Evolutionary conservation across 768 basidiomycete genomes (phyloP), one percentile per base, ranked within the genome.

Genomic region (Mycena belliarum): DNA sequence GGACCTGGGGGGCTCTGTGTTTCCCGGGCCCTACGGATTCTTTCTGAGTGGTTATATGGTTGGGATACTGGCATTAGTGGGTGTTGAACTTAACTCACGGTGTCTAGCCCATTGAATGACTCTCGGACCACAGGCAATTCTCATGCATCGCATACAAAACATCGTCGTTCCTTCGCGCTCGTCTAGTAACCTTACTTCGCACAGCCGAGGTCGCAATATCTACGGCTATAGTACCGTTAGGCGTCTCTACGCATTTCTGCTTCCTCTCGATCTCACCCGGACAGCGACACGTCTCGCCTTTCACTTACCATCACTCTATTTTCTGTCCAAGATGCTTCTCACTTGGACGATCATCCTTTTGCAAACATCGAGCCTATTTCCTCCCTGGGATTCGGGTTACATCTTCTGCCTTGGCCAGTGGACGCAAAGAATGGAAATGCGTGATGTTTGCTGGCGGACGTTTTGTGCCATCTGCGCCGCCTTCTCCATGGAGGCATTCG

Each of bases 101-200:
- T 38, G 29, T 50, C 15, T 25, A 44, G 12, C 29, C 26, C 49
- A 23, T 49, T n/a, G 12, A 32, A 32, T 41, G 23, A 41, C 28
- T 20, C 28, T 20, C 26, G 28, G 24, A 23, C 46, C 15, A 16
- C 63, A 90, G 88, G 86, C 83, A 14, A 71, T 92, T 46, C 66
- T 91, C 26, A 71, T 91, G 56, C 87, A 91, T 63, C 81, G 90
- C 26, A 87, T 92, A 56, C 90, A 91, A 64, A 85, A 91, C 68
- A 82, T 89, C 41, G 84, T 91, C 43, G 83, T 89, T 0, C 90
- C 90, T 14, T 81, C 86, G 33, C 81, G 82, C 3, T 70, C 71
- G 15, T 65, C 71, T 20, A 41, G 59, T 42, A 47, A 57, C 23
- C 53, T 52, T 16, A 41, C 60, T 25, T 66, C 65, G 15, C 68